Conservation (phyloP, 75 land plant species). For the Selaginella moellendorffii region DNA sequence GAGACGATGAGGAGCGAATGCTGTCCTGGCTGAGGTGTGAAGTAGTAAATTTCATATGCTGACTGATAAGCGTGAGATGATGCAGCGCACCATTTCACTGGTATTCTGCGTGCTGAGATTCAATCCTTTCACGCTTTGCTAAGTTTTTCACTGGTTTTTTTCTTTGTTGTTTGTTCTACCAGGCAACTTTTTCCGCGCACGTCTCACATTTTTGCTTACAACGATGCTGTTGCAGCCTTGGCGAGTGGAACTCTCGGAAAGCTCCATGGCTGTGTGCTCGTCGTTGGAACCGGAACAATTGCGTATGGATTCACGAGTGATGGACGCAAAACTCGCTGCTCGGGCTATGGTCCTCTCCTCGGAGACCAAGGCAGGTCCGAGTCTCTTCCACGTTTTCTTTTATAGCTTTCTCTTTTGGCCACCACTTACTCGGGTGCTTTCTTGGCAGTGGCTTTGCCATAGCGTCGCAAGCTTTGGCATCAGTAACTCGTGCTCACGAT, state of each 20-base stretch:
- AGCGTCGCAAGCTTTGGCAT: conserved; percentile 79
- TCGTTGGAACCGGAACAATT: conserved; percentile 85
- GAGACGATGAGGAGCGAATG: conserved; percentile 46
- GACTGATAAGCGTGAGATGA: too few relatives aligned
- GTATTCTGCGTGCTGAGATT: not conserved
- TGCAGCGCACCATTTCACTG: too few relatives aligned
- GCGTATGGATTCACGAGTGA: conserved; percentile 71
- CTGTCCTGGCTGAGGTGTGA: conserved; percentile 58
- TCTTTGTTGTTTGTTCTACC: conserved; percentile 11
- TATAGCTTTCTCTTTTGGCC: not conserved
- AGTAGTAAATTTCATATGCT: not conserved
- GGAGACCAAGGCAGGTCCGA: conserved; percentile 94
- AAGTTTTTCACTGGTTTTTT: not conserved
- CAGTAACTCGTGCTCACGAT: conserved; percentile 67
- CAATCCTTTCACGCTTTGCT: not conserved
- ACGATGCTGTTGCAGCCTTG: conserved; percentile 91
- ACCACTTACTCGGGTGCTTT: not conserved
- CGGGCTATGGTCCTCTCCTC: conserved; percentile 79
- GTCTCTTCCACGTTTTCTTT: not conserved
- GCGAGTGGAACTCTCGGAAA: conserved; percentile 89
- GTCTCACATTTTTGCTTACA: conserved; percentile 54
- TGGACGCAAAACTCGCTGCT: conserved; percentile 68
- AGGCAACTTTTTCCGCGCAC: conserved; percentile 57
- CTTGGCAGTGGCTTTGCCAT: conserved; percentile 24
- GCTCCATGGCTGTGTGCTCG: conserved; percentile 80